Base-by-base conservation (phyloP, 2,329 filamentous ascomycete genomes). In the Madurella fahalii region DNA sequence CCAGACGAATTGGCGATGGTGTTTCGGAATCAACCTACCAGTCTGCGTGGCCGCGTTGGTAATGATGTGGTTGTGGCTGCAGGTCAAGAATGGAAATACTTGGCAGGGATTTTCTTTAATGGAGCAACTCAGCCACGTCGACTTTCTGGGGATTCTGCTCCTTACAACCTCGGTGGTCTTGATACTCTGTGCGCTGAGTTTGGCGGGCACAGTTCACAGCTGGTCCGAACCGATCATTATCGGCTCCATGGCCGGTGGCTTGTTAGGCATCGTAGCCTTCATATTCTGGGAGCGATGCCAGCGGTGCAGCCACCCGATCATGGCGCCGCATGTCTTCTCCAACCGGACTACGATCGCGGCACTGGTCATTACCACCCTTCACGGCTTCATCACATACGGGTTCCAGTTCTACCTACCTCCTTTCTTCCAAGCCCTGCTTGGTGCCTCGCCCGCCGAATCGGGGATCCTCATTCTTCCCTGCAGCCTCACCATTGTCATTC, bases 321-420 rank as follows among this genome's bases (percentile, higher is more conserved):
- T 79, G 60, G 75, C 76, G 0, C 67, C 70, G 1, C 64, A 67
- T 17, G 65, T 80, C 20, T 79, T 80, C 65, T 65, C 64, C 1
- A 78, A 77, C 59, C 68, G 72, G 4, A 79, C 76, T 2, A 67
- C 62, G 0, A 52, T 62, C 2, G 60, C 67, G 3, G 67, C 63
- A 1, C 71, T 72, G 46, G 43, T 63, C 4, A 54, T 71, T 16
- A 72, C 69, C 9, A 69, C 74, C 37, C 46, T 77, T 9, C 68
- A 74, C 43, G 66, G 66, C 20, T 60, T 77, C 13, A 59, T 74
- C 16, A 62, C 68, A 0, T 68, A 69, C 50, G 72, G 71, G 61
- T 63, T 67, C 25, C 62, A 69, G 51, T 73, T 71, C 63, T 76
- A 75, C 57, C 59, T 77, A 1, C 74, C 75, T 77, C 13, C 78